Evolutionary conservation across 73 alveolate genomes (phyloP).

Genomic region (Stentor coeruleus): DNA sequence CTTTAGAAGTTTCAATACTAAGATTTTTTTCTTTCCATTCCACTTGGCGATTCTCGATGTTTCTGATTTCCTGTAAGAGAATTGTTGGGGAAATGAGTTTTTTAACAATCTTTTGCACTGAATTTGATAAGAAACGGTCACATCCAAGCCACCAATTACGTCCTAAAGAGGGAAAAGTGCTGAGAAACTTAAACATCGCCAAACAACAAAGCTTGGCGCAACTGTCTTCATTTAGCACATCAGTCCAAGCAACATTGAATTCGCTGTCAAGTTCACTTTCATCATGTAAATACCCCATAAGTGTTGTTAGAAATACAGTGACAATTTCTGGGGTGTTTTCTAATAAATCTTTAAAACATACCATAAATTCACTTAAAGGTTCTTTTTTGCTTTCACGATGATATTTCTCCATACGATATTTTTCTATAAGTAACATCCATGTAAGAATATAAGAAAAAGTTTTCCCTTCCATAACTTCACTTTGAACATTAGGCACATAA

Average conservation of each 20-base stretch:
- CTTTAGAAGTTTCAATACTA: constrained; percentile 41
- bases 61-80: constrained; percentile 51
- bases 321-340: neutral
- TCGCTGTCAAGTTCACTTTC: neutral
- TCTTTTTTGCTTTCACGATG: neutral
- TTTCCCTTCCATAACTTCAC: neutral
- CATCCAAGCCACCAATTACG: constrained; percentile 48
- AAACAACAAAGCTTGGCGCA: constrained; percentile 1
- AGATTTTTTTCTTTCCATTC: constrained; percentile 27
- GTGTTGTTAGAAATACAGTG: neutral
- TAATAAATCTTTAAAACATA: neutral
- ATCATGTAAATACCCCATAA: neutral
- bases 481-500: neutral
- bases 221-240: neutral
- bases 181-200: constrained; percentile 48
- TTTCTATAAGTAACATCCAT: neutral
- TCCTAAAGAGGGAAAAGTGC: constrained; percentile 58
- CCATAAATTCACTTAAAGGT: neutral
- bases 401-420: neutral
- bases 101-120: constrained; percentile 42
- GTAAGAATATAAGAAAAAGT: neutral
- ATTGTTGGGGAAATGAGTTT: constrained; percentile 55
- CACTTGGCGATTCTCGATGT: constrained; percentile 50
- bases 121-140: constrained; percentile 35
- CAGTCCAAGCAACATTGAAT: neutral